Base-by-base conservation (phyloP, 2,329 filamentous ascomycete genomes). In the Cladosporium cucumerinum region DNA sequence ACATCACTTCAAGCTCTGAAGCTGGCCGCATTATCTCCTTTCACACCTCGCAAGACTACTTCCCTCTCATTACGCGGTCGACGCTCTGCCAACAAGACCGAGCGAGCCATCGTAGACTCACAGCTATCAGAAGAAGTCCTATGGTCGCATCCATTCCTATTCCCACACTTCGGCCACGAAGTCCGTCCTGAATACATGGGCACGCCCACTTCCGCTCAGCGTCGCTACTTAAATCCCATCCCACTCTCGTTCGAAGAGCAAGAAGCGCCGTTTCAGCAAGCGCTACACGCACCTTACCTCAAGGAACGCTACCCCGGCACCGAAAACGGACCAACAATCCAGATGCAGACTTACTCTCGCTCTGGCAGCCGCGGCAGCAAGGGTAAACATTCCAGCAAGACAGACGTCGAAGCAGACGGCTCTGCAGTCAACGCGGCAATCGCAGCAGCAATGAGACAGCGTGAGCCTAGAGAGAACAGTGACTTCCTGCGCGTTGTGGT, bases 401-500 rank as follows among this genome's bases (percentile, higher is more conserved):
- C 76, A 68, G 34, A 25, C 3, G 76, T 78, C 21, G 72, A 79
- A 36, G 76, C 75, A 6, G 72, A 66, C 12, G 67, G 67, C 14
- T 69, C 60, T n/a, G 69, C 64, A 12, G 79, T 82, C 18, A 82
- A 85, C 12, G 48, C 55, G 5, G 48, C 49, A 14, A 30, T 16
- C n/a, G 62, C 54, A 18, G 46, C 55, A 16, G 58, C 49, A 16
- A 61, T 65, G 48, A 43, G 63, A 32, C 85, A 85, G 69, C 81
- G 86, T n/a, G 86, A 89, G 70, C 84, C 85, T 30, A 79, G 86
- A 59, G 86, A 89, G 71, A 89, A 89, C 73, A 80, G 83, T 68
- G 82, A 88, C 70, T 89, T 89, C 72, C 75, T 89, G 55, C 82
- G 86, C 39, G 82, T 88, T 68, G 85, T 88, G 18, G 86, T 88